Conservation (phyloP, 1,284 basidiomycete genomes). For the Pholiota adiposa region DNA sequence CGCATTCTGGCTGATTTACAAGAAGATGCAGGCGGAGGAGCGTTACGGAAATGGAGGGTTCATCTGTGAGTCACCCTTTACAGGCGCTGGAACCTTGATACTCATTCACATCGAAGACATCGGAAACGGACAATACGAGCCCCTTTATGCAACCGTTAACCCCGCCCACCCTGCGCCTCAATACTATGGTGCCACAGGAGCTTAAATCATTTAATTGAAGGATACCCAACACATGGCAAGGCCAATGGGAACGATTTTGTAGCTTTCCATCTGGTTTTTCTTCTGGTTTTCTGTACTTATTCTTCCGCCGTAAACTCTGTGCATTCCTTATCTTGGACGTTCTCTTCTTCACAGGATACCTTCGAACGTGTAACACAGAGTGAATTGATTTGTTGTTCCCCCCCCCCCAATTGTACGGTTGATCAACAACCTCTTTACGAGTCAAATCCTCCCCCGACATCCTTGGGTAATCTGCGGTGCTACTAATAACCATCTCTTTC, state of each 20-base stretch:
- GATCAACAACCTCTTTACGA: not conserved
- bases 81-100: not conserved
- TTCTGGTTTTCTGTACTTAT: not conserved
- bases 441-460: not conserved
- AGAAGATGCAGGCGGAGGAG: conserved; percentile 81
- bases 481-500: no score
- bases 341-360: not conserved
- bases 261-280: not conserved
- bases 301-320: not conserved
- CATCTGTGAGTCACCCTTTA: conserved; percentile 48
- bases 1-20: conserved; percentile 74
- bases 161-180: conserved; percentile 22
- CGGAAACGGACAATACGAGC: conserved; percentile 31
- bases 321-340: not conserved
- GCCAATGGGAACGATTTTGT: not conserved
- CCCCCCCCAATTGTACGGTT: not conserved
- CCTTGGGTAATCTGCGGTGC: no score
- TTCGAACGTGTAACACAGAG: not conserved
- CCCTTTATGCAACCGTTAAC: conserved; percentile 18
- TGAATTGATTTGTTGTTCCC: not conserved
- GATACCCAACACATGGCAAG: not conserved
- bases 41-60: conserved; percentile 72
- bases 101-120: conserved; percentile 25
- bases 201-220: not conserved
- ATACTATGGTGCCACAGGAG: conserved; percentile 40